Percentiles rank a stretch among this genome's conserved stretches.
These are phyloP conservation scores for Coniosporium tulheliwenetii DNA, from an alignment of 2,329 filamentous ascomycete genomes.

Conservation along the genomic window DNA sequence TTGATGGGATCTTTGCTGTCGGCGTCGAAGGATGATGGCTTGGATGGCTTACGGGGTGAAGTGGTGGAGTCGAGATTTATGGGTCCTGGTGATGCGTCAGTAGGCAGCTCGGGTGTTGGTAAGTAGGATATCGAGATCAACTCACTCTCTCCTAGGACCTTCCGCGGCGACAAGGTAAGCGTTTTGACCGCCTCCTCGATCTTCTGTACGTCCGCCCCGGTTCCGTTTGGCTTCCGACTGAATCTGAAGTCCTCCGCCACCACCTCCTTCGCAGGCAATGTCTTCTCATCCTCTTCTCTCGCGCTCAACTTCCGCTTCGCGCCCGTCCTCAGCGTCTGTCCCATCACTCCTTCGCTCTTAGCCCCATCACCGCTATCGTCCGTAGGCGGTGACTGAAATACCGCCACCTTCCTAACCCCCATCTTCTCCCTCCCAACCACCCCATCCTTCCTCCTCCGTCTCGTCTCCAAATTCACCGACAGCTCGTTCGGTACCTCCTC, in stretches of 20 bases:
- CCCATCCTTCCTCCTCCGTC: constrained; percentile 24
- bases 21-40: neutral
- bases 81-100: constrained; percentile 21
- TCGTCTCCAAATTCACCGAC: constrained; percentile 34
- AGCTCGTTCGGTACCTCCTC: too few species aligned
- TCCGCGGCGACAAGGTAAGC: constrained; percentile 9
- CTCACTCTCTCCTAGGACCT: constrained; percentile 27
- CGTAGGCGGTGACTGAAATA: too few species aligned
- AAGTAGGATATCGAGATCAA: constrained; percentile 10
- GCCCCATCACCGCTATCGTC: too few species aligned
- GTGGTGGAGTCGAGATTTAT: constrained; percentile 30
- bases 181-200: neutral
- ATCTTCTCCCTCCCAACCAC: too few species aligned
- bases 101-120: constrained; percentile 23
- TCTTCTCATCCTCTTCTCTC: constrained; percentile 31
- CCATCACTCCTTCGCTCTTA: constrained; percentile 3
- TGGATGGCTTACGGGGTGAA: constrained; percentile 22
- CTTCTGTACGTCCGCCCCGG: neutral
- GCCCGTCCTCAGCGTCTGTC: constrained; percentile 24
- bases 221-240: constrained; percentile 17
- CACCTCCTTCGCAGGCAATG: constrained; percentile 8
- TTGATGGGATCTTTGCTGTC: neutral
- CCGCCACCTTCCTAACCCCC: too few species aligned
- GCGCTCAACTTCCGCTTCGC: constrained; percentile 43
- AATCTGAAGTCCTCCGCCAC: constrained; percentile 29